Evolutionary conservation across 1,284 basidiomycete species (phyloP).

Genomic region (Laetiporus sulphureus): DNA sequence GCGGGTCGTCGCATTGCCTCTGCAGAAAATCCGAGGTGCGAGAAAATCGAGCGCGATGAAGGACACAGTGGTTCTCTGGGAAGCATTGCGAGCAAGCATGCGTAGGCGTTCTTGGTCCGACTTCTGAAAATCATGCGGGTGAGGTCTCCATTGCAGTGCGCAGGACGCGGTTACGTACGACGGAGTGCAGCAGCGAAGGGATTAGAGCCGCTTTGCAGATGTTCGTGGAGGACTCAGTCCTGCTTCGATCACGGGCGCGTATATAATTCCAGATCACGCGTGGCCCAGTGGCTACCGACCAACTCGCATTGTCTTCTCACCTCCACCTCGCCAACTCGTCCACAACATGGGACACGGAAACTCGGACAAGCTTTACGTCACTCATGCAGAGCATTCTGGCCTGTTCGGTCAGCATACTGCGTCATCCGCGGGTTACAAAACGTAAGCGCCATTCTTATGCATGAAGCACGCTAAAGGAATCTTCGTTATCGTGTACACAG

Average conservation of each 20-base stretch:
- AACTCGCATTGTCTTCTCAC: neutral
- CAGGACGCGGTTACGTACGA: no score
- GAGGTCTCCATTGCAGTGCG: no score
- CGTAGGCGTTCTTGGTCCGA: no score
- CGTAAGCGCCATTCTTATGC: conserved; percentile 37
- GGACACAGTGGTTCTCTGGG: conserved; percentile 11
- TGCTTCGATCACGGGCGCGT: neutral
- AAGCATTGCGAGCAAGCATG: conserved; percentile 15
- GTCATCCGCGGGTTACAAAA: conserved; percentile 65
- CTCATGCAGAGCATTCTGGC: conserved; percentile 78
- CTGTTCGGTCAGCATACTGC: conserved; percentile 70
- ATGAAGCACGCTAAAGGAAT: no score
- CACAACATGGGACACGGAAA: conserved; percentile 75
- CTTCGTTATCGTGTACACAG: conserved; percentile 29
- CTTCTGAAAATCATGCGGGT: no score
- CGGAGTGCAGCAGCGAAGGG: no score
- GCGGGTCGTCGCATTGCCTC: neutral
- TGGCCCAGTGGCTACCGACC: neutral
- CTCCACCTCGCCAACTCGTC: neutral
- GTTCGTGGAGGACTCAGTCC: no score
- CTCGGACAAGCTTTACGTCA: conserved; percentile 81
- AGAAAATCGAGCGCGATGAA: conserved; percentile 22
- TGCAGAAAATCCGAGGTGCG: conserved; percentile 13
- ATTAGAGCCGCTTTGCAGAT: no score
- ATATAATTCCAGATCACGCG: neutral